Evolutionary conservation across 2,329 filamentous ascomycete genomes (phyloP).

Genomic region (Colletotrichum sp.): DNA sequence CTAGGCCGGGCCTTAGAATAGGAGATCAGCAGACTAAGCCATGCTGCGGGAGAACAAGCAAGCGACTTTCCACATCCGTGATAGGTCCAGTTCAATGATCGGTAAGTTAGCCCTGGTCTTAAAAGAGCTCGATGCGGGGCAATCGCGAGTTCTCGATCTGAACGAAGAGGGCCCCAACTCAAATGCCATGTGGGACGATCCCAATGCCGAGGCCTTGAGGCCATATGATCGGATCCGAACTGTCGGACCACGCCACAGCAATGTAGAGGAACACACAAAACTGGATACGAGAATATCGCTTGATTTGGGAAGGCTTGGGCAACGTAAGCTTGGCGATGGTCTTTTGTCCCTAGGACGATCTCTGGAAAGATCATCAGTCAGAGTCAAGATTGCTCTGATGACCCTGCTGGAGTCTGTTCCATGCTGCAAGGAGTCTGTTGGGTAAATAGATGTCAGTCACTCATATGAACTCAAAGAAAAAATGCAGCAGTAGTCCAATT

Average conservation of each 20-base stretch:
- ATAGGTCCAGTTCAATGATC: background rate
- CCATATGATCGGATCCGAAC: background rate
- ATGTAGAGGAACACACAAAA: background rate
- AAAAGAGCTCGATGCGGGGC: background rate
- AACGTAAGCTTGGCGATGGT: background rate
- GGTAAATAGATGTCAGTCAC: background rate
- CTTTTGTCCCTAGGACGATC: background rate
- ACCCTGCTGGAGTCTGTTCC: too few relatives aligned
- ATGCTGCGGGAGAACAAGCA: background rate
- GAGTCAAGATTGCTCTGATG: background rate
- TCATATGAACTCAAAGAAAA: fast-evolving
- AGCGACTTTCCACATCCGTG: background rate
- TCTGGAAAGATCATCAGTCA: background rate
- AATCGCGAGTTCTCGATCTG: background rate
- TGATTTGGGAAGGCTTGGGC: background rate
- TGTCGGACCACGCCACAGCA: background rate
- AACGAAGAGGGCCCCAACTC: background rate
- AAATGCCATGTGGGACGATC: background rate
- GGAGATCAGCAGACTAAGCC: background rate
- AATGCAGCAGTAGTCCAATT: background rate
- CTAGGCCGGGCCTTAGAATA: background rate
- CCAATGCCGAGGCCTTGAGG: background rate
- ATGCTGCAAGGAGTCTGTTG: background rate
- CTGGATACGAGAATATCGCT: background rate
- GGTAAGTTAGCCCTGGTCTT: background rate